Percentiles rank a stretch among this genome's conserved stretches.
phyloP scores from a whole-genome alignment of 1,284 basidiomycete genomes.

The Fomitopsis pinicola region DNA sequence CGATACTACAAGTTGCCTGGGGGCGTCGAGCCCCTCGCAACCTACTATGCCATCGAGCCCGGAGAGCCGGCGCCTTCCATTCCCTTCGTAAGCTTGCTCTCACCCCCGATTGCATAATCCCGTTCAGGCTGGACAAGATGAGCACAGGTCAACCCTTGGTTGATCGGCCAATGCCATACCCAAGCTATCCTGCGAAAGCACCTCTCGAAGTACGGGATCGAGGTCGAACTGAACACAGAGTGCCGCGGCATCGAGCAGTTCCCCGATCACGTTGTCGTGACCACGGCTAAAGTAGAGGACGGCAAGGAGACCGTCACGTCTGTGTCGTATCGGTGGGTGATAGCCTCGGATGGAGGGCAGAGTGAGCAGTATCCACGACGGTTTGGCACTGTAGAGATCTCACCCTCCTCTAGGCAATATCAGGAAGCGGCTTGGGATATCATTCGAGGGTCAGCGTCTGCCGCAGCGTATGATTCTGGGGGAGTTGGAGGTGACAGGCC shows the following conservation, averaged over 20 bases:
- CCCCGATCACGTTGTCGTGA: conserved; percentile 17
- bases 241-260: conserved; percentile 24
- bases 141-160: conserved; percentile 2
- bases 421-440: conserved; percentile 24
- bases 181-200: conserved; percentile 29
- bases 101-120: too few relatives aligned
- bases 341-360: conserved; percentile 35
- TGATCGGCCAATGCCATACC: conserved; percentile 24
- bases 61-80: conserved; percentile 13
- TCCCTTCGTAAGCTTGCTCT: conserved; percentile 15
- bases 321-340: conserved; percentile 20
- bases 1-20: conserved; percentile 14
- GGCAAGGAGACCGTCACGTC: conserved; percentile 8
- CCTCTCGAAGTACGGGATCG: conserved; percentile 20
- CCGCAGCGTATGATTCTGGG: conserved; percentile 25
- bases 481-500: conserved; percentile 25
- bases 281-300: conserved; percentile 8
- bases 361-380: conserved; percentile 14
- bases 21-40: conserved; percentile 9
- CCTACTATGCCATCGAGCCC: conserved; percentile 7
- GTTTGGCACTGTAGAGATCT: background rate
- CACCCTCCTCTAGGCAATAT: conserved; percentile 14
- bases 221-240: conserved; percentile 28
- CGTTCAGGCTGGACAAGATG: background rate
- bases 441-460: conserved; percentile 27